These are phyloP conservation scores for Paramecium sexaurelia DNA, from an alignment of 73 alveolate species.

Conservation along the genomic window DNA sequence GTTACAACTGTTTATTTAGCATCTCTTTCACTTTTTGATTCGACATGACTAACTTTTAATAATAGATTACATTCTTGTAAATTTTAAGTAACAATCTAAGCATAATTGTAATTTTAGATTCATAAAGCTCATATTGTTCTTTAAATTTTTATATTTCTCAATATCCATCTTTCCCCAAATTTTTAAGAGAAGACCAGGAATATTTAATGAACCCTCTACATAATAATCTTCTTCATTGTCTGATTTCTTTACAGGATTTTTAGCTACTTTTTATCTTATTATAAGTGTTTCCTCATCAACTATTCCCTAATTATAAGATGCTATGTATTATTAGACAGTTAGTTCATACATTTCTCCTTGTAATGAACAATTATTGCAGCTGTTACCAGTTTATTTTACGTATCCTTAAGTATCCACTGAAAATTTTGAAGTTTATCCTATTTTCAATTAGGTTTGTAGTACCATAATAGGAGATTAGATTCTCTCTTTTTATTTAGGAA, in stretches of 20 bases:
- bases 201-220: conserved; percentile 35
- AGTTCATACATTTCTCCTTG: conserved; percentile 53
- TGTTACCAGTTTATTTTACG: not conserved
- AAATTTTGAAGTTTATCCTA: not conserved
- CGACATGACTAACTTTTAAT: not conserved
- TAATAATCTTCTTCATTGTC: conserved; percentile 56
- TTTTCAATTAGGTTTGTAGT: conserved; percentile 8
- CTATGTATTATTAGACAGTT: not conserved
- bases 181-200: conserved; percentile 30
- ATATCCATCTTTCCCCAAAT: conserved; percentile 47
- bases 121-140: not conserved
- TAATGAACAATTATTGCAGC: conserved; percentile 33
- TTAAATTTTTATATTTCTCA: conserved; percentile 33
- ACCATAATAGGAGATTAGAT: conserved; percentile 46
- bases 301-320: conserved; percentile 4
- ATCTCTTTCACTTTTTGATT: conserved; percentile 45
- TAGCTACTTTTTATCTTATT: conserved; percentile 36
- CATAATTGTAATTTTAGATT: conserved; percentile 1
- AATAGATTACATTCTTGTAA: not conserved
- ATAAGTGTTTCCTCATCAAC: conserved; percentile 32
- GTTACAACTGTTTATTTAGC: not conserved
- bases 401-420: conserved; percentile 35
- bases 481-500: conserved; percentile 39
- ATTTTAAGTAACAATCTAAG: conserved; percentile 7
- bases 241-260: conserved; percentile 44